These are phyloP conservation scores for Gracilariopsis chorda DNA, from an alignment of 23 red algal species.

Conservation along the genomic window DNA sequence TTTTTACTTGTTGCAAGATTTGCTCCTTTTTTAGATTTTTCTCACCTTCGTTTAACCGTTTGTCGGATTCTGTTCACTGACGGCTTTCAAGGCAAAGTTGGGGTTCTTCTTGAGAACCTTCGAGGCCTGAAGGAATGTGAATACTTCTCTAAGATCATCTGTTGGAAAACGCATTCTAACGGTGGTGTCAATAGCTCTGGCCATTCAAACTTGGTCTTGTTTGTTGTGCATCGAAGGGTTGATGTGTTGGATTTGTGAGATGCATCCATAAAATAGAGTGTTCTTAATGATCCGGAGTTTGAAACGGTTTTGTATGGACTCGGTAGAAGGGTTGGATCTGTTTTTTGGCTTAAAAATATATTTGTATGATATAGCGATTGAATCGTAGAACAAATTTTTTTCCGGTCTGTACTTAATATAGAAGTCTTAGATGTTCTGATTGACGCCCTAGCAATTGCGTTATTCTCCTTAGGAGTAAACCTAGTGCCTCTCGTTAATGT, in stretches of 20 bases:
- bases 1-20: no score
- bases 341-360: neutral
- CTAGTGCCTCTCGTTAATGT: neutral
- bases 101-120: neutral
- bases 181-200: neutral
- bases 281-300: neutral
- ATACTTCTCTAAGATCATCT: neutral
- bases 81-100: no score
- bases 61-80: no score
- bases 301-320: neutral
- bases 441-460: neutral
- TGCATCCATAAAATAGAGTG: neutral
- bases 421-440: neutral
- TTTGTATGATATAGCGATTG: neutral
- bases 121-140: neutral
- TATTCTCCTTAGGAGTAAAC: neutral
- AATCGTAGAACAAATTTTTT: neutral
- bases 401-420: conserved; percentile 15
- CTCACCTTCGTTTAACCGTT: no score
- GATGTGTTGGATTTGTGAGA: neutral
- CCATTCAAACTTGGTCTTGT: neutral
- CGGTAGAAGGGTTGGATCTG: neutral
- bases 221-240: neutral
- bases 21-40: no score
- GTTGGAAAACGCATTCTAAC: neutral